A percentile compares a stretch with the other conserved stretches of the same genome.
phyloP scores from a whole-genome alignment of 1,284 basidiomycete genomes.

The Melanopsichium pennsylvanicum region DNA sequence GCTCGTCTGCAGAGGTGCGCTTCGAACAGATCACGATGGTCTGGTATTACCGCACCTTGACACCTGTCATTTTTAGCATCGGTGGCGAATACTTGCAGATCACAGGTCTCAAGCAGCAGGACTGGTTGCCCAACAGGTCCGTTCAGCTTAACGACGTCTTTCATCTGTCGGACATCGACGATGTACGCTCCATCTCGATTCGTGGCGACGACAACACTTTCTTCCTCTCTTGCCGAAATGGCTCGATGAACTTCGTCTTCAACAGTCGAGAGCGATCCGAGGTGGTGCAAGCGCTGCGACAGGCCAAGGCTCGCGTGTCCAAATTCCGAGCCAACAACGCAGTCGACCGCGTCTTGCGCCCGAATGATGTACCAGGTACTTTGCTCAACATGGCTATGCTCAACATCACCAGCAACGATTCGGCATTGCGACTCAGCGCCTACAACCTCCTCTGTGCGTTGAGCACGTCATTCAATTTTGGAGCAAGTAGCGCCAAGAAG shows the following conservation, averaged over 20 bases:
- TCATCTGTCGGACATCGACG: slow-evolving; percentile 61
- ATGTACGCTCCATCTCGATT: slow-evolving; percentile 56
- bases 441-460: slow-evolving; percentile 62
- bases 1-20: slow-evolving; percentile 35
- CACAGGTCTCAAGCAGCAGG: slow-evolving; percentile 53
- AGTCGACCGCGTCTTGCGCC: slow-evolving; percentile 51
- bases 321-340: slow-evolving; percentile 49
- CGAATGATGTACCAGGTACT: slow-evolving; percentile 60
- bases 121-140: slow-evolving; percentile 33
- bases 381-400: slow-evolving; percentile 64
- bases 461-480: slow-evolving; percentile 62
- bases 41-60: slow-evolving; percentile 59
- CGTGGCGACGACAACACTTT: slow-evolving; percentile 64
- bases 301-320: slow-evolving; percentile 58
- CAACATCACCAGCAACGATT: slow-evolving; percentile 59
- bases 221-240: slow-evolving; percentile 58
- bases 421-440: slow-evolving; percentile 50
- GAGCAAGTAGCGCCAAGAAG: slow-evolving; percentile 54
- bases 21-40: slow-evolving; percentile 60
- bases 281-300: slow-evolving; percentile 58
- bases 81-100: slow-evolving; percentile 60
- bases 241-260: slow-evolving; percentile 59
- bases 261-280: slow-evolving; percentile 55
- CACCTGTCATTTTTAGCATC: slow-evolving; percentile 56
- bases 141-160: slow-evolving; percentile 58